A percentile compares a stretch with the other conserved stretches of the same genome.
Conservation (phyloP, 148 eudicot species). For the Nepenthes gracilis region DNA sequence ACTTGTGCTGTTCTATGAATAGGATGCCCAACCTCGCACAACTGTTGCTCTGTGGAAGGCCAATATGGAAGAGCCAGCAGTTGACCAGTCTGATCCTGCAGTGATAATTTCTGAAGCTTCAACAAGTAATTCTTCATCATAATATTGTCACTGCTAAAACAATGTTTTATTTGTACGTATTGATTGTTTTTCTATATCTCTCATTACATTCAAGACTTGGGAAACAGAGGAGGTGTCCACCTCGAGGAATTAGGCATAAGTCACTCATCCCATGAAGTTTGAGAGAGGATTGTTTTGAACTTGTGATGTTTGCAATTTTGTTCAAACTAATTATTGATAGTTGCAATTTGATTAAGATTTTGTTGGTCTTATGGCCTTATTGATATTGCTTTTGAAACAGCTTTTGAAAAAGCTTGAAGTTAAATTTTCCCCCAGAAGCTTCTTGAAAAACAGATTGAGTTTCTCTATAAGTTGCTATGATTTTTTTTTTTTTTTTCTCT, state of each 20-base stretch:
- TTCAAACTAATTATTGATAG: too few relatives aligned
- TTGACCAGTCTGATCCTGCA: conserved; percentile 56
- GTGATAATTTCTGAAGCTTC: conserved; percentile 59
- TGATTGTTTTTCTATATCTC: conserved; percentile 21
- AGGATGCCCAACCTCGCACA: conserved; percentile 88
- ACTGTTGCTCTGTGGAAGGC: conserved; percentile 81
- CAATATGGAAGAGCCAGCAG: conserved; percentile 67
- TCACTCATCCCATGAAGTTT: conserved; percentile 6
- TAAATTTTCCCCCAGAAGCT: too few relatives aligned
- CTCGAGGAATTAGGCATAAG: conserved; percentile 54
- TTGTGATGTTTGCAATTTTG: too few relatives aligned
- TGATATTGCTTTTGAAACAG: too few relatives aligned
- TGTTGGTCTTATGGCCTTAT: too few relatives aligned
- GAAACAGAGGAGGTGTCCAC: conserved; percentile 31
- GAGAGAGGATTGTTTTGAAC: too few relatives aligned
- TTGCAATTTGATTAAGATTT: too few relatives aligned
- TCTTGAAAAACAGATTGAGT: too few relatives aligned
- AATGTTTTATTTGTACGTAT: conserved; percentile 6
- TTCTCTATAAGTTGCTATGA: too few relatives aligned
- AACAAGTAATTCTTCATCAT: conserved; percentile 38
- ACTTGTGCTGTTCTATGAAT: neutral
- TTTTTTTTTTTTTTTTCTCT: too few relatives aligned
- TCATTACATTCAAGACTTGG: conserved; percentile 43
- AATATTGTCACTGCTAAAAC: neutral
- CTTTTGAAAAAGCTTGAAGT: too few relatives aligned